phyloP scores from a whole-genome alignment of 331 rosid species.

The Phaseolus coccineus region DNA sequence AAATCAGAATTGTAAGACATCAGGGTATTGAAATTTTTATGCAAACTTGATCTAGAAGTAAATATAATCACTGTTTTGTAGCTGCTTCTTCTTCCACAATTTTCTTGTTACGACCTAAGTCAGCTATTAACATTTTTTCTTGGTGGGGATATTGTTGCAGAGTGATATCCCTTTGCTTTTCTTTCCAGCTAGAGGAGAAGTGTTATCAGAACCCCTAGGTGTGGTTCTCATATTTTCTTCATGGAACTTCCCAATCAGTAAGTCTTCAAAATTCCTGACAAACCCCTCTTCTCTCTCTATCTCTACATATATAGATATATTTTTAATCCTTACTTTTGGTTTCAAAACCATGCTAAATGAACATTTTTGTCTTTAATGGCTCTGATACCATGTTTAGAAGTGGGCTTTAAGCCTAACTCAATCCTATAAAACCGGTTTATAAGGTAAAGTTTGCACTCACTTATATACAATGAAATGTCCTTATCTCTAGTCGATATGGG shows the following conservation, averaged over 20 bases:
- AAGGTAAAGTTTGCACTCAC: too few relatives aligned
- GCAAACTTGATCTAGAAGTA: neutral
- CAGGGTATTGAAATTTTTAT: neutral
- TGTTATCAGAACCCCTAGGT: constrained; percentile 83
- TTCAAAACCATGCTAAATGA: neutral
- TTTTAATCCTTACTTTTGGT: neutral
- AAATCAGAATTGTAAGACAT: neutral
- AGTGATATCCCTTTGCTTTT: constrained; percentile 60
- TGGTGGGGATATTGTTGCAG: constrained; percentile 51
- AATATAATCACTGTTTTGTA: neutral
- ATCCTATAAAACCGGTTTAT: too few relatives aligned
- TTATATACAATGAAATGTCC: too few relatives aligned
- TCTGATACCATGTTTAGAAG: too few relatives aligned
- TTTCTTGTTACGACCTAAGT: constrained; percentile 10
- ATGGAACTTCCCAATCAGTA: constrained; percentile 94
- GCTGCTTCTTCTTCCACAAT: neutral
- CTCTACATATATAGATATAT: too few relatives aligned
- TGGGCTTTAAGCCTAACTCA: too few relatives aligned
- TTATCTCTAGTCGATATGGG: too few relatives aligned
- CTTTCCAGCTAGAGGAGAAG: constrained; percentile 76
- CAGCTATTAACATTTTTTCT: constrained; percentile 19
- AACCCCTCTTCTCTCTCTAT: too few relatives aligned
- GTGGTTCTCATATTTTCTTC: constrained; percentile 81
- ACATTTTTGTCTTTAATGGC: too few relatives aligned
- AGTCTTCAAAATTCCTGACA: constrained; percentile 48